These are phyloP conservation scores for Talinum fruticosum DNA, from an alignment of 148 eudicot species.

Conservation along the genomic window DNA sequence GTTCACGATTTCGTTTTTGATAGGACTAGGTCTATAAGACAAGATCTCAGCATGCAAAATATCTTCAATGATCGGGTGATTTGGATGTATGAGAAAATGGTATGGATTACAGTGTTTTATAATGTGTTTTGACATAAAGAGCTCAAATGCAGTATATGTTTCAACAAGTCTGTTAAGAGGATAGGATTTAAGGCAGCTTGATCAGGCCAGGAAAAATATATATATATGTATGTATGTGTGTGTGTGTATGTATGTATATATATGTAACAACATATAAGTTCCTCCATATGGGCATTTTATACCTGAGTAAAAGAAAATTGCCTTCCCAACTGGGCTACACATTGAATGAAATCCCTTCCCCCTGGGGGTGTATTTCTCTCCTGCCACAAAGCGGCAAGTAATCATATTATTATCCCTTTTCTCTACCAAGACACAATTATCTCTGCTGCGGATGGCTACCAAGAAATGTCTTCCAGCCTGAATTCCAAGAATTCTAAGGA, in stretches of 20 bases:
- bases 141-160: not conserved
- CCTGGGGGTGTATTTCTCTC: too few species aligned
- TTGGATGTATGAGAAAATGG: conserved; percentile 83
- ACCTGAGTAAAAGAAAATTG: not conserved
- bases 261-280: too few species aligned
- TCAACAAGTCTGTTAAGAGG: not conserved
- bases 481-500: too few species aligned
- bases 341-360: not conserved
- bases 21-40: conserved; percentile 92
- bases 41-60: conserved; percentile 92
- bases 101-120: conserved; percentile 23
- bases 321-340: too few species aligned
- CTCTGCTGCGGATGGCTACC: not conserved
- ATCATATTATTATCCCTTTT: not conserved
- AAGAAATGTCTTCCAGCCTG: not conserved
- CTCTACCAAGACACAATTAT: not conserved
- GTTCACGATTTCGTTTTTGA: conserved; percentile 91
- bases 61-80: conserved; percentile 49
- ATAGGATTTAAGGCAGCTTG: too few species aligned
- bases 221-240: too few species aligned
- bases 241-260: too few species aligned
- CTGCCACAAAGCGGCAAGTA: not conserved
- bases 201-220: too few species aligned
- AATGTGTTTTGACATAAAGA: conserved; percentile 3
- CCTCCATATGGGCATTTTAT: not conserved